Evolutionary conservation across 2,329 filamentous ascomycete genomes (phyloP).

Genomic region (Escovopsis sp.): DNA sequence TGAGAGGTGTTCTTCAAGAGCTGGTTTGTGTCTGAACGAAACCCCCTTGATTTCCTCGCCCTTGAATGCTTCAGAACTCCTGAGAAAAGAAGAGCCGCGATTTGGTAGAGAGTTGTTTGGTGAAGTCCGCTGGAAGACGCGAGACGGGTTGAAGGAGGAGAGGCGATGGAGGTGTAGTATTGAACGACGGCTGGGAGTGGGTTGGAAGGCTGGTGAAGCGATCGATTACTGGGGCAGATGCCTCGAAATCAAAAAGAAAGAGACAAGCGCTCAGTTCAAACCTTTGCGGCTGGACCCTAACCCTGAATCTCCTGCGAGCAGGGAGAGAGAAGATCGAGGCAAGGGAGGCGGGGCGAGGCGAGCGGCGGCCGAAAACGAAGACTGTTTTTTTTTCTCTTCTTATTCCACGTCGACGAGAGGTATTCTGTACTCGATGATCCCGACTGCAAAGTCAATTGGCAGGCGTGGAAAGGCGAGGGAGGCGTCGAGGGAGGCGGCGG

Average conservation of each 20-base stretch:
- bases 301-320: neutral
- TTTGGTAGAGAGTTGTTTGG: slow-evolving; percentile 2
- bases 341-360: too few species aligned
- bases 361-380: neutral
- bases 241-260: slow-evolving; percentile 23
- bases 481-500: too few species aligned
- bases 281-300: slow-evolving; percentile 9
- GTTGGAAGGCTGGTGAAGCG: slow-evolving; percentile 20
- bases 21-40: slow-evolving; percentile 7
- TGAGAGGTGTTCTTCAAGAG: slow-evolving; percentile 14
- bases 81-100: slow-evolving; percentile 10
- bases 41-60: slow-evolving; percentile 11
- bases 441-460: too few species aligned
- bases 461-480: too few species aligned
- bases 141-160: slow-evolving; percentile 13
- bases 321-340: neutral
- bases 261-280: slow-evolving; percentile 25
- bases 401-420: too few species aligned
- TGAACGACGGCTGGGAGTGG: slow-evolving; percentile 2
- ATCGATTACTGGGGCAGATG: slow-evolving; percentile 21
- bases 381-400: neutral
- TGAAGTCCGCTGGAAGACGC: neutral
- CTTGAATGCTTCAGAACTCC: slow-evolving; percentile 18
- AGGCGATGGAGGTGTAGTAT: slow-evolving; percentile 15
- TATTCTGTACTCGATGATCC: too few species aligned